phyloP scores from a whole-genome alignment of 495 filamentous ascomycete species.

The Geopyxis carbonaria region DNA sequence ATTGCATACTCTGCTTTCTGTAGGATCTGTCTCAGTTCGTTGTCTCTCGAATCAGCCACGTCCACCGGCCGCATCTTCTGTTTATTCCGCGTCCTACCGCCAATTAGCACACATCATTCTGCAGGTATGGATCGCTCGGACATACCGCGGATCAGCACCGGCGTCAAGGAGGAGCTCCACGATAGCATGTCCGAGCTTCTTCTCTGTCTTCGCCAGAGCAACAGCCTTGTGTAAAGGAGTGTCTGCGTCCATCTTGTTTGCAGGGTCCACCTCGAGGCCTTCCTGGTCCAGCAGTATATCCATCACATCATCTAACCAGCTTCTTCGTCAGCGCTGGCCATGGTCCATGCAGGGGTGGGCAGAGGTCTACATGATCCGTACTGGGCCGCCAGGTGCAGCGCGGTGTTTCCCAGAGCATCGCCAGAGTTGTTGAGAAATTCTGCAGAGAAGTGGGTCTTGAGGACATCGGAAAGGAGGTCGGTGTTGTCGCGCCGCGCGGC shows the following conservation, averaged over 20 bases:
- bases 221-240: constrained; percentile 84
- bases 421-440: constrained; percentile 65
- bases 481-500: constrained; percentile 84
- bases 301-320: constrained; percentile 67
- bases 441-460: constrained; percentile 40
- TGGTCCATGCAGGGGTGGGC: too few relatives aligned
- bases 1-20: constrained; percentile 59
- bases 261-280: constrained; percentile 82
- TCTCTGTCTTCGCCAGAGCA: constrained; percentile 59
- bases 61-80: constrained; percentile 50
- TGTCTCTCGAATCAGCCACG: constrained; percentile 57
- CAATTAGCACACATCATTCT: not conserved
- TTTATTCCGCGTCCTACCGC: constrained; percentile 45
- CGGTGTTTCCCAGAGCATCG: constrained; percentile 69
- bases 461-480: constrained; percentile 45
- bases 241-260: constrained; percentile 64
- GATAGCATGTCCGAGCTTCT: constrained; percentile 47
- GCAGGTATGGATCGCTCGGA: constrained; percentile 13
- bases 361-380: constrained; percentile 62
- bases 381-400: constrained; percentile 73
- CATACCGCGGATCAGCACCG: constrained; percentile 53
- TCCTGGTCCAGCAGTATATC: constrained; percentile 87
- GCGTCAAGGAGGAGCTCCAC: constrained; percentile 88
- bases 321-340: too few relatives aligned
- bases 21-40: constrained; percentile 46